A percentile compares a stretch with the other conserved stretches of the same genome.
These are phyloP conservation scores for Coprinopsis marcescibilis DNA, from an alignment of 768 basidiomycete genomes.

Conservation along the genomic window DNA sequence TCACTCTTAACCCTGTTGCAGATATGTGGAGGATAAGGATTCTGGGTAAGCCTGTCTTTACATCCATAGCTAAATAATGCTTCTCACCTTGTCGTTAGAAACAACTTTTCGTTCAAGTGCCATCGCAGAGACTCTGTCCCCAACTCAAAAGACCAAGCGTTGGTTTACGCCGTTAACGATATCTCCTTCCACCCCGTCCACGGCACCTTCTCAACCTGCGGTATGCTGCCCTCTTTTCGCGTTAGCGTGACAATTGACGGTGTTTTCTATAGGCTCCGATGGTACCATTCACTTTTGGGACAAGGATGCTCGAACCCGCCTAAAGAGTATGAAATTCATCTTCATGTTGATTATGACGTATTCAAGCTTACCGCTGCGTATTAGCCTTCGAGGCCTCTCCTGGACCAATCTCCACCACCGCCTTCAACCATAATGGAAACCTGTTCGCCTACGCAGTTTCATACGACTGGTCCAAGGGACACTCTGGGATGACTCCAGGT, in stretches of 20 bases:
- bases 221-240: too few relatives aligned
- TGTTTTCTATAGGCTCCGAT: conserved; percentile 52
- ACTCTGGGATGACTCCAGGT: conserved; percentile 71
- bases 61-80: too few relatives aligned
- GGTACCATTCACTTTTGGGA: conserved; percentile 94
- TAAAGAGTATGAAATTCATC: conserved; percentile 61
- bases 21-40: conserved; percentile 86
- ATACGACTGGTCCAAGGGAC: conserved; percentile 93
- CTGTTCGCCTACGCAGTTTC: conserved; percentile 92
- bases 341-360: conserved; percentile 3
- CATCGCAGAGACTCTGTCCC: conserved; percentile 57
- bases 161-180: conserved; percentile 80
- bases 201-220: conserved; percentile 82
- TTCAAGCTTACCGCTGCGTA: background rate
- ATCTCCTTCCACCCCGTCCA: conserved; percentile 82
- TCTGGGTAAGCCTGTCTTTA: conserved; percentile 37
- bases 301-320: conserved; percentile 84
- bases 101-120: conserved; percentile 89
- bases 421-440: conserved; percentile 82
- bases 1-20: conserved; percentile 21
- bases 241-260: too few relatives aligned
- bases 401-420: conserved; percentile 72
- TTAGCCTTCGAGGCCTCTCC: conserved; percentile 68
- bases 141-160: conserved; percentile 54
- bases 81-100: too few relatives aligned